These are phyloP conservation scores for Trichoderma atroviride DNA, from an alignment of 2,329 filamentous ascomycete genomes.

Conservation along the genomic window DNA sequence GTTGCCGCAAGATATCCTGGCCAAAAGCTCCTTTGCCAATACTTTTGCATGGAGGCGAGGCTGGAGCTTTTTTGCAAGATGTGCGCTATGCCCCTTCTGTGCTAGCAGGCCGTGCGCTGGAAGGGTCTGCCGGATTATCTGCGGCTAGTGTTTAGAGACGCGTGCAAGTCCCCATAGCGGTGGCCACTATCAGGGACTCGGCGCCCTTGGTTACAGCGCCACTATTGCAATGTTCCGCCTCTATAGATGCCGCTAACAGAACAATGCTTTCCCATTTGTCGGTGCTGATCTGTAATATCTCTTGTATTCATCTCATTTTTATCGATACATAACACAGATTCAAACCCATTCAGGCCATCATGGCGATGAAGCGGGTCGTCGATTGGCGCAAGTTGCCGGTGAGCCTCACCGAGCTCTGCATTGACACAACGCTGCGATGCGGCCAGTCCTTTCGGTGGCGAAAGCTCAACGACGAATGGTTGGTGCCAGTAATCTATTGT, in stretches of 20 bases:
- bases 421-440: slow-evolving; percentile 91
- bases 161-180: slow-evolving; percentile 9
- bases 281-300: neutral
- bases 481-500: slow-evolving; percentile 29
- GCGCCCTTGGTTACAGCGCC: neutral
- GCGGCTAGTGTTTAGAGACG: slow-evolving; percentile 24
- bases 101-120: neutral
- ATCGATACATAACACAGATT: neutral
- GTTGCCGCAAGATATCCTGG: slow-evolving; percentile 36
- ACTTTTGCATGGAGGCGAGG: slow-evolving; percentile 40
- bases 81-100: slow-evolving; percentile 35
- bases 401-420: slow-evolving; percentile 81
- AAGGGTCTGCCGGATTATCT: slow-evolving; percentile 21
- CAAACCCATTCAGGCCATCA: slow-evolving; percentile 21
- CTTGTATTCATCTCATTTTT: neutral
- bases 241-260: neutral
- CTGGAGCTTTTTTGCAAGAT: slow-evolving; percentile 50
- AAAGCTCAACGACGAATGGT: slow-evolving; percentile 85
- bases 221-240: neutral
- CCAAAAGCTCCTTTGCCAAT: slow-evolving; percentile 33
- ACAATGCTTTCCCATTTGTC: neutral
- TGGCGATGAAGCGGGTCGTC: slow-evolving; percentile 54
- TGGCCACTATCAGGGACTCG: neutral
- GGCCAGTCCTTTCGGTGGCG: slow-evolving; percentile 98
- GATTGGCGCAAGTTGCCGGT: slow-evolving; percentile 89